These are phyloP conservation scores for Rhodotorula sp. DNA, from an alignment of 1,284 basidiomycete genomes.

Conservation along the genomic window DNA sequence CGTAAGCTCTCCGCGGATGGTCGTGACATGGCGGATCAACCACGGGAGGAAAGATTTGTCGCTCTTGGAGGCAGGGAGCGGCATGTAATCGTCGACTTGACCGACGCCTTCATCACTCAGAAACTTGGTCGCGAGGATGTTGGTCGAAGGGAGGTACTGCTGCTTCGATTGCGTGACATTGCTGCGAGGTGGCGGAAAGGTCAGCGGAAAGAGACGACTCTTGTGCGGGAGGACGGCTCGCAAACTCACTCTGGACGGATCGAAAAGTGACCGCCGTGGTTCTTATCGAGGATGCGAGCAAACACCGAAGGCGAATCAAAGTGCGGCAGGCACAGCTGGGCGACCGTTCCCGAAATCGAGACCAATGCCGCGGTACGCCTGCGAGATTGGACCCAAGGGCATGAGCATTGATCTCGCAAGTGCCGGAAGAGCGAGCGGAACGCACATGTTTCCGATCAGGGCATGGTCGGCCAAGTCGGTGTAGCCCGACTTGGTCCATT, in stretches of 20 bases:
- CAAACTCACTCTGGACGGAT: conserved; percentile 51
- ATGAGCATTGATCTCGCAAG: not conserved
- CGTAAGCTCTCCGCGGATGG: conserved; percentile 72
- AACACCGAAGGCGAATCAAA: conserved; percentile 87
- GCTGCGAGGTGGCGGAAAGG: not conserved
- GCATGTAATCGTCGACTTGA: conserved; percentile 60
- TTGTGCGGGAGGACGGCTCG: not conserved
- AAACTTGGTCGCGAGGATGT: conserved; percentile 45
- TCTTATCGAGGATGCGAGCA: conserved; percentile 77
- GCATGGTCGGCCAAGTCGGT: conserved; percentile 50
- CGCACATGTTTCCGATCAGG: conserved; percentile 50
- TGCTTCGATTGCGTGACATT: conserved; percentile 39
- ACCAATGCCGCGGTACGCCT: conserved; percentile 52
- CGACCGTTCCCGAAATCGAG: conserved; percentile 53
- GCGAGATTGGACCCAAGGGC: not conserved
- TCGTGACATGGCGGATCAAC: conserved; percentile 82
- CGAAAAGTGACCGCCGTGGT: conserved; percentile 88
- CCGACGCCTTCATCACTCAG: conserved; percentile 40
- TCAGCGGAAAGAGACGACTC: too few species aligned
- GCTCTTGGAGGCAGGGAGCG: conserved; percentile 57
- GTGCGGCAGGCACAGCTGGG: conserved; percentile 85
- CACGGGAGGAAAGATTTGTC: conserved; percentile 72
- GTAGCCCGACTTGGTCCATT: conserved; percentile 21
- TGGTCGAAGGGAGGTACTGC: conserved; percentile 32
- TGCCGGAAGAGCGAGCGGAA: not conserved